Evolutionary conservation across 164 flowering plant genomes (phyloP), one percentile per base, ranked within the genome.

Genomic region (Pachysandra terminalis): DNA sequence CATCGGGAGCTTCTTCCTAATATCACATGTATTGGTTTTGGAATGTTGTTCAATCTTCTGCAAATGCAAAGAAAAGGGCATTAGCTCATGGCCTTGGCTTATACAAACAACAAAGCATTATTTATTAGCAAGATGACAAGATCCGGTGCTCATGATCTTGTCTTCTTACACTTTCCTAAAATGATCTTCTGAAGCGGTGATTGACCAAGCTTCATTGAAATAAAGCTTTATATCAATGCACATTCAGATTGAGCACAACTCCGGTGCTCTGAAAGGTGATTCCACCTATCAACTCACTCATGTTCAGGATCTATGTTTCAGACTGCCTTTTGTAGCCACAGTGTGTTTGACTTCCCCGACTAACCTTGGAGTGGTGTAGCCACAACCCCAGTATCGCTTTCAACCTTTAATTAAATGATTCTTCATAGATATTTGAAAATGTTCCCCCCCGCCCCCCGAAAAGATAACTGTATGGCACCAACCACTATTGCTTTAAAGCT

Each of bases 11-110:
- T 61, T 68, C 51, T 49, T 70, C 45, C 45, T 60, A 49, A 59
- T 17, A n/a, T 27, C 41, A 35, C 24, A 28, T 45, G 17, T 41
- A 16, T 41, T 9, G 51, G 51, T 19, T 48, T 32, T 65, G 37
- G 62, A 23, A 17, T 21, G 19, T 45, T 0, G n/a, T 21, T n/a
- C 61, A 28, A 56, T 26, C 72, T 41, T 69, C 70, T 61, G 70
- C 70, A 69, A 54, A 51, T 66, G 19, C 62, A 73, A 62, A 63
- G 21, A 49, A 40, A 56, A 68, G 63, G 51, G 51, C 56, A 67
- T 73, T 68, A 63, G 67, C 59, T 61, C 67, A 56, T 54, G 60
- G 61, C 74, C 54, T 37, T 71, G 59, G 24, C 52, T 28, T 62
- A 7, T 64, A 8, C 24, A 63, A 25, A 55, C 37, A 48, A 26